Evolutionary conservation across 331 rosid species (phyloP).

Genomic region (Spiraea crenata): DNA sequence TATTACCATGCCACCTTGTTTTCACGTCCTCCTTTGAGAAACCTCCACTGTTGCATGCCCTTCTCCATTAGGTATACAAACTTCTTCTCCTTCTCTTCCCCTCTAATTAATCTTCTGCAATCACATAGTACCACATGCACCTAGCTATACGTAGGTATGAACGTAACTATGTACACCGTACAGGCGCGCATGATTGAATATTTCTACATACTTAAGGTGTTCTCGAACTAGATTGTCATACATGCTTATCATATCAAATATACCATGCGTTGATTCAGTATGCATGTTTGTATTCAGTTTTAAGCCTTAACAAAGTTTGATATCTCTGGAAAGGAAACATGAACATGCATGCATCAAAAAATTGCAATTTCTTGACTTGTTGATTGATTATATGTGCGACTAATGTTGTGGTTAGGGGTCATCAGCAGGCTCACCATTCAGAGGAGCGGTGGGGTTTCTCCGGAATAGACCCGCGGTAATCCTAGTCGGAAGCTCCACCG

Average conservation of each 20-base stretch:
- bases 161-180: too few species aligned
- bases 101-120: not conserved
- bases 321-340: too few species aligned
- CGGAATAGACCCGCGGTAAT: constrained; percentile 23
- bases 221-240: too few species aligned
- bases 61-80: constrained; percentile 33
- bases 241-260: too few species aligned
- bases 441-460: constrained; percentile 46
- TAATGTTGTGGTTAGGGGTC: constrained; percentile 18
- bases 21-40: constrained; percentile 35
- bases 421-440: constrained; percentile 20
- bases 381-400: not conserved
- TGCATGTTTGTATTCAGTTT: not conserved
- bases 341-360: too few species aligned
- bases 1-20: constrained; percentile 24
- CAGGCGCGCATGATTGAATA: too few species aligned
- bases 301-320: not conserved
- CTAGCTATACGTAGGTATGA: too few species aligned
- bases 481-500: constrained; percentile 29
- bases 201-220: too few species aligned
- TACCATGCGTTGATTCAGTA: too few species aligned
- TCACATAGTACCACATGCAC: not conserved
- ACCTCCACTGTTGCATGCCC: constrained; percentile 31
- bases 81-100: not conserved
- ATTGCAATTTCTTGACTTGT: too few species aligned